Percentiles rank a stretch among this genome's conserved stretches.
Evolutionary conservation across 129 eudicot species (phyloP).

Genomic region (Tanacetum coccineum): DNA sequence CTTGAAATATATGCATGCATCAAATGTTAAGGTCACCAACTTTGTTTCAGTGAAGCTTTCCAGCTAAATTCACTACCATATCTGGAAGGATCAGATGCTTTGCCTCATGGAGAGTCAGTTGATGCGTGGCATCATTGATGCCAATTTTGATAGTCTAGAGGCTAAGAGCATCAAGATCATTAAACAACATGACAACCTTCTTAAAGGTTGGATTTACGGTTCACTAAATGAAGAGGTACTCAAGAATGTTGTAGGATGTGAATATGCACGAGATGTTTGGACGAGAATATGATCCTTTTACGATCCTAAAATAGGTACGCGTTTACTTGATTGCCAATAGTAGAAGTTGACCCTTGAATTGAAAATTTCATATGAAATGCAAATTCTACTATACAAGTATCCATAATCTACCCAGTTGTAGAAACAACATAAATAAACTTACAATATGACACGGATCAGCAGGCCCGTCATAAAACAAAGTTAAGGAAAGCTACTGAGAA

Average conservation of each 20-base stretch:
- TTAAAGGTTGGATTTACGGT: slow-evolving; percentile 25
- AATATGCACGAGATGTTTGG: slow-evolving; percentile 7
- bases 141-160: no score
- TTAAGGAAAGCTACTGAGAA: no score
- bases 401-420: no score
- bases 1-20: neutral
- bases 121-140: neutral
- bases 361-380: no score
- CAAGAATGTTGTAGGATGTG: neutral
- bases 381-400: no score
- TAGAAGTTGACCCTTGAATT: no score
- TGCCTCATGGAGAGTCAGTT: neutral
- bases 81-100: neutral
- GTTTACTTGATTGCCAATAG: no score
- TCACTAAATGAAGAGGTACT: slow-evolving; percentile 12
- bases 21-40: neutral
- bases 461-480: no score
- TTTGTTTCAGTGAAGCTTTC: neutral
- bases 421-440: no score
- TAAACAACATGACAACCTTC: slow-evolving; percentile 3
- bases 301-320: neutral
- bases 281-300: neutral
- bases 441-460: no score
- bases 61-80: no score
- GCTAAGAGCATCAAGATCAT: no score